phyloP scores from a whole-genome alignment of 2,329 filamentous ascomycete genomes.

The Coniochaeta sp. region DNA sequence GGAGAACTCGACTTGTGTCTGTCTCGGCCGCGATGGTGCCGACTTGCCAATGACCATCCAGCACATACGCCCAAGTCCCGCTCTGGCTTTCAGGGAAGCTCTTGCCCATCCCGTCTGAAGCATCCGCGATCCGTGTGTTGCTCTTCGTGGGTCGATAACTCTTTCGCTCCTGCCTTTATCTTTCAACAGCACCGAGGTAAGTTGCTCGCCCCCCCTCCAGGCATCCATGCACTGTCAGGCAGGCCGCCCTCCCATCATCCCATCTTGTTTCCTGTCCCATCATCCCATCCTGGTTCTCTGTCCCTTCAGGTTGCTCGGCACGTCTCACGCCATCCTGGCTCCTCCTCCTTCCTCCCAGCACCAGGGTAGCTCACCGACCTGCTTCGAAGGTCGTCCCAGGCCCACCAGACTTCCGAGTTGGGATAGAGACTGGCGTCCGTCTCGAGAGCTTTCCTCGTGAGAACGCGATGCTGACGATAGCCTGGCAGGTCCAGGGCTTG shows the following conservation, averaged over 20 bases:
- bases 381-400: neutral
- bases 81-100: neutral
- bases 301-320: neutral
- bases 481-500: neutral
- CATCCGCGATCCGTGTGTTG: neutral
- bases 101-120: neutral
- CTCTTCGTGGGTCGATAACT: neutral
- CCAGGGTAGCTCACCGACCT: neutral
- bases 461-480: neutral
- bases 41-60: neutral
- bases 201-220: neutral
- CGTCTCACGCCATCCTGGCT: neutral
- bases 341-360: neutral
- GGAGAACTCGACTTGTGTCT: neutral
- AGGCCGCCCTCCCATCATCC: neutral
- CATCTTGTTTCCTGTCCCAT: neutral
- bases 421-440: neutral
- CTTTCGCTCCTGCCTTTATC: neutral
- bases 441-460: neutral
- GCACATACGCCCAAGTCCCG: neutral
- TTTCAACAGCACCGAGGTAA: neutral
- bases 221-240: neutral
- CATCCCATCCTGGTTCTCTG: neutral
- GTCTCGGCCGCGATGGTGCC: neutral
- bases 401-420: neutral